phyloP scores from a whole-genome alignment of 768 basidiomycete species.

The Tylopilus vinaceipallidus region DNA sequence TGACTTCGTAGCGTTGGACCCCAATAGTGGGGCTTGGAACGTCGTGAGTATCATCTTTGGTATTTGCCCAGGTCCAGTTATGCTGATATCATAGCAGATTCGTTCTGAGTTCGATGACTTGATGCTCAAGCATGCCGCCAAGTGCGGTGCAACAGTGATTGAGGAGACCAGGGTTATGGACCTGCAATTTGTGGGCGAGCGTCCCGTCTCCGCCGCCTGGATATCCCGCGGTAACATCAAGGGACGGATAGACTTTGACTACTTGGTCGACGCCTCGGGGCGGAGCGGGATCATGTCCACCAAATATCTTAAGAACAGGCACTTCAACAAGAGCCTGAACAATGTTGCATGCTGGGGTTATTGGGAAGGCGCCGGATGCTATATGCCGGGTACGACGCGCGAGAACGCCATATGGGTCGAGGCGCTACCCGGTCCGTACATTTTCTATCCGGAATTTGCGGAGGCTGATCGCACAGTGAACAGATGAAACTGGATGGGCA shows the following conservation, averaged over 20 bases:
- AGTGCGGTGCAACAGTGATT: neutral
- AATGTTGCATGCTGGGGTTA: slow-evolving; percentile 38
- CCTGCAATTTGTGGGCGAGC: slow-evolving; percentile 1
- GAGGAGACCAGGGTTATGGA: slow-evolving; percentile 5
- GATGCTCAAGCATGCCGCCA: neutral
- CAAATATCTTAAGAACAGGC: slow-evolving; percentile 35
- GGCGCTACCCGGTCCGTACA: slow-evolving; percentile 19
- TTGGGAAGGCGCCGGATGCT: slow-evolving; percentile 31
- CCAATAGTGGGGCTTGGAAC: slow-evolving; percentile 5
- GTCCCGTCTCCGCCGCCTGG: neutral
- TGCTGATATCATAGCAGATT: neutral
- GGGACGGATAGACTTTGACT: slow-evolving; percentile 5
- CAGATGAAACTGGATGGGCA: no score
- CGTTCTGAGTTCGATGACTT: slow-evolving; percentile 8
- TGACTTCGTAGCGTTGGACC: slow-evolving; percentile 2
- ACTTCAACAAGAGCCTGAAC: slow-evolving; percentile 31
- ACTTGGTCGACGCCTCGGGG: slow-evolving; percentile 8
- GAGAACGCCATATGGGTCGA: slow-evolving; percentile 38
- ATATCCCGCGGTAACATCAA: neutral
- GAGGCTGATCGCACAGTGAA: neutral
- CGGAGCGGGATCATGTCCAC: slow-evolving; percentile 11
- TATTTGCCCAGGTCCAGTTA: no score
- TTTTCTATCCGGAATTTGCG: neutral
- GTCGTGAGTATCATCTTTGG: neutral
- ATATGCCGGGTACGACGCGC: slow-evolving; percentile 30